These are phyloP conservation scores for Closterium sp. DNA, from an alignment of 139 green algal genomes.

Conservation along the genomic window DNA sequence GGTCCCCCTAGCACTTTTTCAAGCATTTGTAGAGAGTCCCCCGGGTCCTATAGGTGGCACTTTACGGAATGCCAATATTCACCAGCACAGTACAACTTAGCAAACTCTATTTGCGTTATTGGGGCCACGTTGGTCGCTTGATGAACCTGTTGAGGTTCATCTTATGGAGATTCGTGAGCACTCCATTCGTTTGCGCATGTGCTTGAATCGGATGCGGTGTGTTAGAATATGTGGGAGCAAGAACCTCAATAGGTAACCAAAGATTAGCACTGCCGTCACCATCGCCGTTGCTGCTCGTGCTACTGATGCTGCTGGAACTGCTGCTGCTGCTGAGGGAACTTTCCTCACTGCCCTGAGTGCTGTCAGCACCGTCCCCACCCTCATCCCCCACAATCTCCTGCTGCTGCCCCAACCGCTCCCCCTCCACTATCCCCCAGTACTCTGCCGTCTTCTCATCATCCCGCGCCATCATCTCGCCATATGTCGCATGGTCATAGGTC, in stretches of 20 bases:
- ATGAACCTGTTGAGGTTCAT: not conserved
- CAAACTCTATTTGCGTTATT: too few species aligned
- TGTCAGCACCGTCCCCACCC: not conserved
- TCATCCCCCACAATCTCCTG: not conserved
- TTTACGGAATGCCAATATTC: too few species aligned
- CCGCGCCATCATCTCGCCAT: conserved; percentile 24
- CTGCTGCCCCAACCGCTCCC: not conserved
- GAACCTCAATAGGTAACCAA: not conserved
- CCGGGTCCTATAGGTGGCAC: too few species aligned
- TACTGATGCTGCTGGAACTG: not conserved
- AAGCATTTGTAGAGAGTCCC: too few species aligned
- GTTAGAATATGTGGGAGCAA: not conserved
- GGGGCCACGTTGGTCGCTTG: not conserved
- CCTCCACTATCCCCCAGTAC: not conserved
- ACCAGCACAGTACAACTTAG: too few species aligned
- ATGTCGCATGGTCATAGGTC: conserved; percentile 37
- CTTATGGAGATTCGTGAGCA: not conserved
- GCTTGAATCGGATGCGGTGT: not conserved
- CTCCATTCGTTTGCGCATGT: not conserved
- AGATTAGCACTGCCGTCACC: not conserved
- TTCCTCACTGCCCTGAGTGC: not conserved
- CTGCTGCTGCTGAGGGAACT: not conserved
- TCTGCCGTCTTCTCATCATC: conserved; percentile 10
- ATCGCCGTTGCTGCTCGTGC: not conserved
- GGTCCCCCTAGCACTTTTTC: too few species aligned